Base-by-base conservation (phyloP, 2,329 filamentous ascomycete species). In the Fusarium beomiforme region DNA sequence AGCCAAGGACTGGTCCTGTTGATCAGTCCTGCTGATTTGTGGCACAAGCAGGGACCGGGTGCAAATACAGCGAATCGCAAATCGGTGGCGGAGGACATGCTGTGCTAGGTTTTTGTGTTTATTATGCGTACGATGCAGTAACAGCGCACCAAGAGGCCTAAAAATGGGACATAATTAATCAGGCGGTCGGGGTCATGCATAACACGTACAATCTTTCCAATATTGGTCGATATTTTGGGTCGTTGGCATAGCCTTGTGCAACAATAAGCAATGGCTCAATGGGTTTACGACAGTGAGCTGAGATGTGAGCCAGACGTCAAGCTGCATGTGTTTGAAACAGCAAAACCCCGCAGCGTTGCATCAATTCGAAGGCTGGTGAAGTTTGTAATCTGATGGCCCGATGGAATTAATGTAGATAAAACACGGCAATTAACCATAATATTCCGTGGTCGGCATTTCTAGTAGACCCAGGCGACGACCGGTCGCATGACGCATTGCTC, bases 51-150 rank as follows among this genome's bases (percentile, higher is more conserved):
- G 42, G 62, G 63, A 39, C 41, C 39, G 23, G 29, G 44, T 41
- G 24, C 31, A 49, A 26, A 26, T 31, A 37, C 34, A 63, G 29
- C 64, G 64, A 67, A 67, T 67, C 47, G 63, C 5, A 62, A 67
- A 17, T 14, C 43, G 36, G 64, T 67, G 64, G 64, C 64, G 66
- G 63, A 50, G 36, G 36, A 37, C 23, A 39, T 29, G 29, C n/a
- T 43, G 37, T 53, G 59, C n/a, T n/a, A n/a, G n/a, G n/a, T 42
- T 41, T 43, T 31, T 57, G 43, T 66, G 64, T 67, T 67, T 67
- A 67, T 67, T 67, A 67, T 67, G 64, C 64, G 60, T 59, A 44
- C 42, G 37, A 55, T 55, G 51, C 46, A 59, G 43, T 55, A 64
- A 67, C 64, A 67, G 37, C 64, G 47, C 64, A 67, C 63, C 51